phyloP scores from a whole-genome alignment of 306 rosid genomes.

The Astragalus glycyphyllos region DNA sequence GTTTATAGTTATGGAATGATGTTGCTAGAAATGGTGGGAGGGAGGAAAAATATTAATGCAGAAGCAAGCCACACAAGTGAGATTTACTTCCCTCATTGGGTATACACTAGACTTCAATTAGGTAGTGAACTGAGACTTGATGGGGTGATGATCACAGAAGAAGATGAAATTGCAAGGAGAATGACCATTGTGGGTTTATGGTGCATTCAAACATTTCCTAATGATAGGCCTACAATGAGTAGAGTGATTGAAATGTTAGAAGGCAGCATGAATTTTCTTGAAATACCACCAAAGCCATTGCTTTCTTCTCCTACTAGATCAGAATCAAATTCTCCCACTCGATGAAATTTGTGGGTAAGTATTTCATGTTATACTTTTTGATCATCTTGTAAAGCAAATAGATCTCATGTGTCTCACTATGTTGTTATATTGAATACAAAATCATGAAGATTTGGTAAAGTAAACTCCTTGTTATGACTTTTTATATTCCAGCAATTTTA shows the following conservation, averaged over 20 bases:
- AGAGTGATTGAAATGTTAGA: slow-evolving; percentile 41
- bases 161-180: slow-evolving; percentile 34
- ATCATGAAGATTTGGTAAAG: background rate
- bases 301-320: slow-evolving; percentile 22
- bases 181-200: slow-evolving; percentile 53
- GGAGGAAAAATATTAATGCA: background rate
- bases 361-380: background rate
- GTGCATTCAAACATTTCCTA: slow-evolving; percentile 48
- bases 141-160: background rate
- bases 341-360: background rate
- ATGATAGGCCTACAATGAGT: slow-evolving; percentile 49
- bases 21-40: background rate
- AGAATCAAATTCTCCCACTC: background rate
- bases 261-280: background rate
- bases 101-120: background rate
- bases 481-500: too few relatives aligned
- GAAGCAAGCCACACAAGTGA: slow-evolving; percentile 16
- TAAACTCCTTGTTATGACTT: background rate
- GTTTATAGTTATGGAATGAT: slow-evolving; percentile 20
- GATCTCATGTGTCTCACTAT: background rate
- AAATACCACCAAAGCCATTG: slow-evolving; percentile 19
- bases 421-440: background rate
- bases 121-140: background rate
- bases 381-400: background rate
- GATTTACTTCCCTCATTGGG: slow-evolving; percentile 18